A percentile compares a stretch with the other conserved stretches of the same genome.
Conservation (phyloP, 139 green algal genomes). For the Tetraselmis chui region DNA sequence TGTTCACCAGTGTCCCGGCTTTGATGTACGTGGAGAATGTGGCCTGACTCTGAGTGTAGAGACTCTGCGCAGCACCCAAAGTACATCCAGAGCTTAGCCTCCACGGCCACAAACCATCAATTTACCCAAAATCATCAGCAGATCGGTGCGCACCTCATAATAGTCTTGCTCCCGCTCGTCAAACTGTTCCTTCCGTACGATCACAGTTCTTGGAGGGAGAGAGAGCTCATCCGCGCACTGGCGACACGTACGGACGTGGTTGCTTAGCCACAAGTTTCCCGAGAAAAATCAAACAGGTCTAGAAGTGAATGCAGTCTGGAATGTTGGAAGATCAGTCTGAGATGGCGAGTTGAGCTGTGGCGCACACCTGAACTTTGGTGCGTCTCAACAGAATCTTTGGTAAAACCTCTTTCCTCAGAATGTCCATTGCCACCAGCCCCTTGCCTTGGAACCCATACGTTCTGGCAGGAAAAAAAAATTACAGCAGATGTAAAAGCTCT, state of each 20-base stretch:
- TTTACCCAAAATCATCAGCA: too few relatives aligned
- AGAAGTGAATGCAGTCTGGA: too few relatives aligned
- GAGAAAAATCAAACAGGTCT: too few relatives aligned
- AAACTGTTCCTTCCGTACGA: constrained; percentile 63
- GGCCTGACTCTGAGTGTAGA: constrained; percentile 81
- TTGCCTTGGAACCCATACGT: constrained; percentile 45
- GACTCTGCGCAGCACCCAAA: too few relatives aligned
- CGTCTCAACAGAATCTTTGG: constrained; percentile 69
- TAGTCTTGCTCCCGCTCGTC: constrained; percentile 82
- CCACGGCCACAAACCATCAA: too few relatives aligned
- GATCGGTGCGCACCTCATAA: constrained; percentile 79
- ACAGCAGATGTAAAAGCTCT: too few relatives aligned
- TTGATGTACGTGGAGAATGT: constrained; percentile 56
- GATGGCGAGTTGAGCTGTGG: too few relatives aligned
- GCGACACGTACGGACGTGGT: too few relatives aligned
- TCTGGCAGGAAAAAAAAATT: neutral
- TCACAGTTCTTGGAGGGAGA: constrained; percentile 71
- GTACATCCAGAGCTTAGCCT: too few relatives aligned
- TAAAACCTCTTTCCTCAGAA: constrained; percentile 71
- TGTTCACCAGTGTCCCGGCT: constrained; percentile 63
- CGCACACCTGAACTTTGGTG: constrained; percentile 68
- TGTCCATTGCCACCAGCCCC: constrained; percentile 49
- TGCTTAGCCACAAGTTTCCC: too few relatives aligned
- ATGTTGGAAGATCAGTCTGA: too few relatives aligned
- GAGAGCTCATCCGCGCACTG: constrained; percentile 86